A percentile compares a stretch with the other conserved stretches of the same genome.
Conservation (phyloP, 306 rosid species). For the Trifolium repens region DNA sequence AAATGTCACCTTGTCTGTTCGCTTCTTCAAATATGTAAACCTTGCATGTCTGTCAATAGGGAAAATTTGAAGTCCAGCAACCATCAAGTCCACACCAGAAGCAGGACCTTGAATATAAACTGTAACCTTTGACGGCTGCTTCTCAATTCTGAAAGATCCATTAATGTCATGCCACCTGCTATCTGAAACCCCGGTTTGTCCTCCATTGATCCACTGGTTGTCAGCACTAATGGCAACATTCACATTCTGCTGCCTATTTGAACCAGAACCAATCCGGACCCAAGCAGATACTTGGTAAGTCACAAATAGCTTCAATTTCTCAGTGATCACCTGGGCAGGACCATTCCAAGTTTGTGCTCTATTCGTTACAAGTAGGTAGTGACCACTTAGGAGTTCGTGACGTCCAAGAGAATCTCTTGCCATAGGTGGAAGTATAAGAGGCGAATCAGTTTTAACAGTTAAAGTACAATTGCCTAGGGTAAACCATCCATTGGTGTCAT, state of each 20-base stretch:
- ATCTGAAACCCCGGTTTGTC: slow-evolving; percentile 70
- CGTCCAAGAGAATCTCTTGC: slow-evolving; percentile 94
- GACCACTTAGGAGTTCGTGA: slow-evolving; percentile 75
- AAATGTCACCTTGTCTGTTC: slow-evolving; percentile 75
- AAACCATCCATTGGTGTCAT: slow-evolving; percentile 85
- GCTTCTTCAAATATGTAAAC: slow-evolving; percentile 64
- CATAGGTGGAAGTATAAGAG: slow-evolving; percentile 88
- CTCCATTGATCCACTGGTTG: slow-evolving; percentile 95
- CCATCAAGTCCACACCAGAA: slow-evolving; percentile 84
- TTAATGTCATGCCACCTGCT: slow-evolving; percentile 90
- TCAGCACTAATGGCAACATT: slow-evolving; percentile 89
- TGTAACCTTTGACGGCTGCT: slow-evolving; percentile 85
- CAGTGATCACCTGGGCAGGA: slow-evolving; percentile 90
- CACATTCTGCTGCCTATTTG: slow-evolving; percentile 78
- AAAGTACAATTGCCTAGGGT: slow-evolving; percentile 86
- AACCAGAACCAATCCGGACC: slow-evolving; percentile 81
- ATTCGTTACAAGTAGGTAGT: slow-evolving; percentile 71
- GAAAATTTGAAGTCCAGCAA: slow-evolving; percentile 92
- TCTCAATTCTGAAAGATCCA: slow-evolving; percentile 92
- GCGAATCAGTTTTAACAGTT: slow-evolving; percentile 80
- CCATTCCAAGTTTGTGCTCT: slow-evolving; percentile 97
- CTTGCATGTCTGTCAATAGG: slow-evolving; percentile 81
- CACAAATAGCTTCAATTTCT: slow-evolving; percentile 75
- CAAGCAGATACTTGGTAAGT: slow-evolving; percentile 96
- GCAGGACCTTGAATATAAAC: slow-evolving; percentile 94